Base-by-base conservation (phyloP, 2,329 filamentous ascomycete species). In the Colletotrichum aenigma region DNA sequence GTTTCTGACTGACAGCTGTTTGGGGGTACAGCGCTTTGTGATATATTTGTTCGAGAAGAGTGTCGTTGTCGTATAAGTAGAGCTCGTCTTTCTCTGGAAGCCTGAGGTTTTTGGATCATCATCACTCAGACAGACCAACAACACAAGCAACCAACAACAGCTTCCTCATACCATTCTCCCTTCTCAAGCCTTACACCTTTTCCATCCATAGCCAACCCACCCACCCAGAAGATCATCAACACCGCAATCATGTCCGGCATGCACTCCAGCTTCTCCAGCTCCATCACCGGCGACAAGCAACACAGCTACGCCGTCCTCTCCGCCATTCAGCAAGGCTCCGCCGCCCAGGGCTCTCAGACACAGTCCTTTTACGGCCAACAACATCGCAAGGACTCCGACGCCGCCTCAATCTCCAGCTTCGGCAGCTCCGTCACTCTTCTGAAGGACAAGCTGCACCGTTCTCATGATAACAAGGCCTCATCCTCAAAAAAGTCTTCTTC, bases 381-480 rank as follows among this genome's bases (percentile, higher is more conserved):
- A 66, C 26, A 56, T 18, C 26, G 9, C 13, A 74, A 77, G 26
- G 69, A 61, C 12, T 65, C 66, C 26, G 74, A 76, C 34, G 38
- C 66, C 52, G 71, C 74, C 52, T 76, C 74, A 7, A 61, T 75
- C 52, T 79, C 74, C 34, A 75, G 66, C 76, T 79, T 81, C 73
- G 71, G 66, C 36, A 76, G 74, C 66, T 70, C 74, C 18, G 15
- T 61, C 24, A 70, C 71, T 36, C 55, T 76, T 10, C 36, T 76
- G 48, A 76, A 67, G 52, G 48, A 43, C 66, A 70, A 62, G 16
- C 58, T 52, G 15, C 43, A 32, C 15, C 67, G 34, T n/a, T 62
- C 67, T 32, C 34, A 70, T 6, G 43, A 52, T 13, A 16, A 56
- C n/a, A 70, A 34, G n/a, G 15, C 67, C 36, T 61, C 36, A 3